Evolutionary conservation across 805 yeast genomes (phyloP).

Genomic region (Pichia cephalocereana): DNA sequence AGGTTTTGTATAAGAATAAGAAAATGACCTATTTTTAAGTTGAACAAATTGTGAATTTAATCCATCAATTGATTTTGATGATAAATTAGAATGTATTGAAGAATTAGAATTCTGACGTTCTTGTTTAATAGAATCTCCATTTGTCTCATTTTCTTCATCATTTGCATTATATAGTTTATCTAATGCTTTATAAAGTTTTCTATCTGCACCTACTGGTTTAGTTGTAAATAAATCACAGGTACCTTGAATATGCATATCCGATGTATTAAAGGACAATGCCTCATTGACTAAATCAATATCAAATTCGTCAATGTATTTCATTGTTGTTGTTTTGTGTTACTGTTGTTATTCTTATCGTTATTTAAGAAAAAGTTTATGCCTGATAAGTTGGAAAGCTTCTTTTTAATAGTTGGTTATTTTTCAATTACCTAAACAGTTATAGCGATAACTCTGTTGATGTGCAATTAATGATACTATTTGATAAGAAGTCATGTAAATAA

Average conservation of each 20-base stretch:
- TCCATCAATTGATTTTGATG: slow-evolving; percentile 7
- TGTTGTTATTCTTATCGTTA: not conserved
- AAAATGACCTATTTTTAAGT: slow-evolving; percentile 25
- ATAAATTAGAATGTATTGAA: slow-evolving; percentile 12
- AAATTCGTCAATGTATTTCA: slow-evolving; percentile 49
- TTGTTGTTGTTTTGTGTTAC: not conserved
- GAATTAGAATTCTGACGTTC: slow-evolving; percentile 16
- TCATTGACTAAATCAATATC: slow-evolving; percentile 90
- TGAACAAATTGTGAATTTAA: slow-evolving; percentile 24
- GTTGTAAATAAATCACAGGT: slow-evolving; percentile 93
- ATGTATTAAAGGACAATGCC: slow-evolving; percentile 68
- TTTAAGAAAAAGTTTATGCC: no score
- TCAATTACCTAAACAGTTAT: no score
- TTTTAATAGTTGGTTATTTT: no score
- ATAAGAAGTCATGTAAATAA: no score
- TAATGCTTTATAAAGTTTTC: slow-evolving; percentile 78
- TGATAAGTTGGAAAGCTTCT: no score
- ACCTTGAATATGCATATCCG: slow-evolving; percentile 71
- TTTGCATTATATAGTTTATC: slow-evolving; percentile 44
- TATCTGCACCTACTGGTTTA: slow-evolving; percentile 83
- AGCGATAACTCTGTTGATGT: no score
- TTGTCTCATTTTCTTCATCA: slow-evolving; percentile 4
- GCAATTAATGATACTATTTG: no score
- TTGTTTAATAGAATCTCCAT: slow-evolving; percentile 1
- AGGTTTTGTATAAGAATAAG: slow-evolving; percentile 22